Base-by-base conservation (phyloP, 2,329 filamentous ascomycete genomes). In the Epichloe bromicola region DNA sequence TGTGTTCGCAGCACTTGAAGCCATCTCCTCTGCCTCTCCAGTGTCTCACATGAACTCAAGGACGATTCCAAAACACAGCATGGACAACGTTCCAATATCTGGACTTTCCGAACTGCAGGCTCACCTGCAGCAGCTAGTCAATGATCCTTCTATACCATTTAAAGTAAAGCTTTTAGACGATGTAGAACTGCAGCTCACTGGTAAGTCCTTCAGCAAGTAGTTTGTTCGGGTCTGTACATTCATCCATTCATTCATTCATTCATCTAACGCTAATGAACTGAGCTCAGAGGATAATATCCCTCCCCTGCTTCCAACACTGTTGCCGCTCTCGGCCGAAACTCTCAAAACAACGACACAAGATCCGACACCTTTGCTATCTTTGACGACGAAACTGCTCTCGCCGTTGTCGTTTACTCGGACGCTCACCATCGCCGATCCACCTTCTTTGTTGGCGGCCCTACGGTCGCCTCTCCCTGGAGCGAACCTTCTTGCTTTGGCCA, bases 131-230 rank as follows among this genome's bases (percentile, higher is more conserved):
- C 64, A 72, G 30, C 65, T 82, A n/a, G 55, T 70, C 17, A 60
- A 64, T 26, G 69, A 74, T 53, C 66, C 73, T 17, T 64, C 65
- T 0, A 61, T 70, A 1, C 61, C 67, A 0, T 65, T 78, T 37
- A 63, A 74, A 53, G 63, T 65, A 11, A 74, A 74, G 56, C 67
- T 82, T 2, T 75, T 83, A 53, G 79, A 82, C 58, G 66, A 79
- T 58, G 73, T 82, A 43, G 74, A 78, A 57, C 70, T 82, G 4
- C 78, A 82, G 59, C 66, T 83, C 15, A 80, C 70, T 41, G 74
- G 77, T 75, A 60, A 26, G 61, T 26, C 33, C 12, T 15, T 34
- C 3, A 19, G 17, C 12, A 37, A 36, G 34, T 7, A 11, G 1
- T 17, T 38, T 10, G 38, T 14, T 19, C 10, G 33, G 17, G 17